Evolutionary conservation across 495 filamentous ascomycete species (phyloP).

Genomic region (Talaromyces stipitatus): DNA sequence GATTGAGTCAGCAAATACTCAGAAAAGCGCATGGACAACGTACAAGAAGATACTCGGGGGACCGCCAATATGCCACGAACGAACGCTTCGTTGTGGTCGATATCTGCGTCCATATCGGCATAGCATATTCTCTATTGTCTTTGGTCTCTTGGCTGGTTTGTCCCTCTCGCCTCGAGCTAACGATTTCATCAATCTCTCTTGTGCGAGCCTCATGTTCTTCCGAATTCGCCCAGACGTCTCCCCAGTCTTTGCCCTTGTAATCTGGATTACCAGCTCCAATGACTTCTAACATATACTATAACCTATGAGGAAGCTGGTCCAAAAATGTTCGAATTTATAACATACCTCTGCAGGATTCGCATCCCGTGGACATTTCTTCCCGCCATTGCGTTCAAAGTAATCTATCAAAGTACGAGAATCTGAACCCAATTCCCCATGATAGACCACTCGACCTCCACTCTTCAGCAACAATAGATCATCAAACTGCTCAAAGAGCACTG

Average conservation of each 20-base stretch:
- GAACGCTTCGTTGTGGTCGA: slow-evolving; percentile 39
- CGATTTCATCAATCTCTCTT: slow-evolving; percentile 40
- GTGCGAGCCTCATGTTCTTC: slow-evolving; percentile 32
- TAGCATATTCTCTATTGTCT: slow-evolving; percentile 50
- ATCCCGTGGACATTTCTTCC: slow-evolving; percentile 44
- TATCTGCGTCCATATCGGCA: slow-evolving; percentile 49
- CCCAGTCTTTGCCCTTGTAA: slow-evolving; percentile 55
- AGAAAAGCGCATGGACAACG: background rate
- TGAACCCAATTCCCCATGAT: slow-evolving; percentile 56
- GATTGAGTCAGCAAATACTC: slow-evolving; percentile 2
- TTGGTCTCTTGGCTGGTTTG: slow-evolving; percentile 23
- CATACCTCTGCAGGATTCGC: slow-evolving; percentile 56
- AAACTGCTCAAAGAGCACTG: slow-evolving; percentile 66
- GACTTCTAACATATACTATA: slow-evolving; percentile 56
- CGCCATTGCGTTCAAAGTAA: slow-evolving; percentile 59
- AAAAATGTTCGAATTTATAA: background rate
- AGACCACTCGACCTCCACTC: slow-evolving; percentile 62
- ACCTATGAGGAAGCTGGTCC: background rate
- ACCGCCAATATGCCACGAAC: slow-evolving; percentile 54
- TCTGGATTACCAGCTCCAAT: slow-evolving; percentile 58
- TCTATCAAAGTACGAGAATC: slow-evolving; percentile 48
- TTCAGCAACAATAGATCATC: slow-evolving; percentile 64
- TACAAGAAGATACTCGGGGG: slow-evolving; percentile 49
- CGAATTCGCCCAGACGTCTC: slow-evolving; percentile 49
- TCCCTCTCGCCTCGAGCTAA: slow-evolving; percentile 23